Percentiles rank a stretch among this genome's conserved stretches.
phyloP scores from a whole-genome alignment of 1,284 basidiomycete genomes.

The Cutaneotrichosporon sp. region DNA sequence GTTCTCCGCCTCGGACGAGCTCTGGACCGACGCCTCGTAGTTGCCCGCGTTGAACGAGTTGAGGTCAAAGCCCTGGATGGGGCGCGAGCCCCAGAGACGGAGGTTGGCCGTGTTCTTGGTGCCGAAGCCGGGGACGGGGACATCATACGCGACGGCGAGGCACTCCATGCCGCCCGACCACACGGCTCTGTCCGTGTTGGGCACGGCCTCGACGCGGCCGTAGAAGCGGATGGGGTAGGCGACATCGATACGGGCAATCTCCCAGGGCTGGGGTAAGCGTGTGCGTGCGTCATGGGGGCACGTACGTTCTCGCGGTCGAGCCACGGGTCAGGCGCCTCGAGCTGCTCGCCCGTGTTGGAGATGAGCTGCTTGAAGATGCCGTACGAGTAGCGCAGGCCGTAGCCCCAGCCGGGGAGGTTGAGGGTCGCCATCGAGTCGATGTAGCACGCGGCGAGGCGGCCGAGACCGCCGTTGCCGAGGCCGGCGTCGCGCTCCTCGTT shows the following conservation, averaged over 20 bases:
- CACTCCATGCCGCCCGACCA: slow-evolving; percentile 93
- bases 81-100: slow-evolving; percentile 66
- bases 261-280: slow-evolving; percentile 59
- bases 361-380: slow-evolving; percentile 94
- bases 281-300: background rate
- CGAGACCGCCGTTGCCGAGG: slow-evolving; percentile 79
- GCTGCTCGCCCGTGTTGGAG: slow-evolving; percentile 69
- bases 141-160: slow-evolving; percentile 81
- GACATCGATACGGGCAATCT: slow-evolving; percentile 81
- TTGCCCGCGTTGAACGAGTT: slow-evolving; percentile 91
- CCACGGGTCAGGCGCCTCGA: slow-evolving; percentile 93
- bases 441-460: slow-evolving; percentile 90
- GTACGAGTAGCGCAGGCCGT: slow-evolving; percentile 83
- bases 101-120: slow-evolving; percentile 57
- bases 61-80: slow-evolving; percentile 87
- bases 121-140: slow-evolving; percentile 75
- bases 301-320: slow-evolving; percentile 73
- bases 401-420: slow-evolving; percentile 83
- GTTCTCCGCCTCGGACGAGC: slow-evolving; percentile 81
- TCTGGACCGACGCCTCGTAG: slow-evolving; percentile 81
- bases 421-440: slow-evolving; percentile 64
- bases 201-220: slow-evolving; percentile 70
- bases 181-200: slow-evolving; percentile 63
- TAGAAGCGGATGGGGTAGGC: slow-evolving; percentile 73
- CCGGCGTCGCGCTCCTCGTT: slow-evolving; percentile 86